phyloP scores from a whole-genome alignment of 106 monocot species.

The Xerophyta viscosa region DNA sequence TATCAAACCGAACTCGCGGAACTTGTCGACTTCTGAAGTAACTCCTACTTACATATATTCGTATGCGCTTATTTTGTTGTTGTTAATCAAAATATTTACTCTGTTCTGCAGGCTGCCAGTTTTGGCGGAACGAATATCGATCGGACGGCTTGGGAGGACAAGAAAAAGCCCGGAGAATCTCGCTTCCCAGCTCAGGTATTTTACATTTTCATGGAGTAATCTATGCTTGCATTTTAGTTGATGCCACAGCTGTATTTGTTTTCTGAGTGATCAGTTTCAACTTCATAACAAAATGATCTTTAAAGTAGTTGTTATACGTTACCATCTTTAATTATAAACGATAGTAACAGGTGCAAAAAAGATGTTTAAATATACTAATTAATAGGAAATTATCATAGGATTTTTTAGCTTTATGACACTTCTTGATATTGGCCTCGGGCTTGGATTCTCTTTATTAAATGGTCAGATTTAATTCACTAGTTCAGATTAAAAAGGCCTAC shows the following conservation, averaged over 20 bases:
- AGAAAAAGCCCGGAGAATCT: conserved; percentile 84
- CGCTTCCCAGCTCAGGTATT: conserved; percentile 95
- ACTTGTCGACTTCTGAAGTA: neutral
- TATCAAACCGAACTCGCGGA: neutral
- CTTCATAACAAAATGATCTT: too few species aligned
- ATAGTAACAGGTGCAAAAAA: too few species aligned
- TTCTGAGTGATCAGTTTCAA: neutral
- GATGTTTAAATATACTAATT: too few species aligned
- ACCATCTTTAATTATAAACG: too few species aligned
- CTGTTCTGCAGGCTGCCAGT: conserved; percentile 58
- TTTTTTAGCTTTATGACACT: too few species aligned
- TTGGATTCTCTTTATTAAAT: too few species aligned
- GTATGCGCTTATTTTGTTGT: neutral
- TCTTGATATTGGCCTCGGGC: too few species aligned
- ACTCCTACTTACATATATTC: neutral
- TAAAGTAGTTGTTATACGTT: too few species aligned
- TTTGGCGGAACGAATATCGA: conserved; percentile 98
- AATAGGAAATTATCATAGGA: too few species aligned
- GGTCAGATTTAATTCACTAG: too few species aligned
- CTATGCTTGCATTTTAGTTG: neutral
- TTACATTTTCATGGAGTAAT: neutral
- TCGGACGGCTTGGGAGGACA: conserved; percentile 92
- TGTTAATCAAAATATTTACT: neutral
- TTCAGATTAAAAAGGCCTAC: too few species aligned
- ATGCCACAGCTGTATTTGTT: neutral